Evolutionary conservation across 768 basidiomycete species (phyloP), one percentile per base, ranked within the genome.

Genomic region (Mycena floridula): DNA sequence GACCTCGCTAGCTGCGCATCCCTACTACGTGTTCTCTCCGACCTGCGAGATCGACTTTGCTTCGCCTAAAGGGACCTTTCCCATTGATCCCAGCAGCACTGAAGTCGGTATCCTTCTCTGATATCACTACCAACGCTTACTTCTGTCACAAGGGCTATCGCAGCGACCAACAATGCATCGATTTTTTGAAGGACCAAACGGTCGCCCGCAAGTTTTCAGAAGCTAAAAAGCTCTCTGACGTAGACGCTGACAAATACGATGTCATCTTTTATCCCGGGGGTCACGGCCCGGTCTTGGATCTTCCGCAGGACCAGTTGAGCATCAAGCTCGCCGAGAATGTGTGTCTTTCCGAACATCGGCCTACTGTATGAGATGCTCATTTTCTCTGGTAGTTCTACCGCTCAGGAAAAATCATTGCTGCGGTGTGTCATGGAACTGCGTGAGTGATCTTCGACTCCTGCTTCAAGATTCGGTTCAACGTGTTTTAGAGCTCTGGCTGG

Each of bases 1-100:
- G n/a, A n/a, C n/a, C n/a, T n/a, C n/a, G n/a, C n/a, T 25, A 58
- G 78, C 79, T 11, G 82, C 82, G 1, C 85, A 86, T 57, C 82
- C 83, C 0, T 85, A 81, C 63, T 81, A 79, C 54, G 59, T 70
- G 43, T 65, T 82, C 23, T 55, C 59, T 2, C 72, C 74, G 16
- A 67, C 77, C 44, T 68, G 65, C 52, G 64, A 60, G 25, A 72
- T 85, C 53, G 78, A 77, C 43, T 78, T 81, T 50, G 82, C 80
- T 1, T 67, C 78, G 1, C 80, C 81, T 7, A 61, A 61, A 8
- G 84, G 83, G 46, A 15, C n/a, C n/a, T 13, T 24, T 11, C 12
- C 23, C n/a, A 6, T 42, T 27, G 13, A 44, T 37, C 12, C 16
- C 8, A n/a, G 43, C 6, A 44, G 30, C 3, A n/a, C n/a, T n/a